Conservation (phyloP, 2,329 filamentous ascomycete species). For the Cryphonectria parasitica region DNA sequence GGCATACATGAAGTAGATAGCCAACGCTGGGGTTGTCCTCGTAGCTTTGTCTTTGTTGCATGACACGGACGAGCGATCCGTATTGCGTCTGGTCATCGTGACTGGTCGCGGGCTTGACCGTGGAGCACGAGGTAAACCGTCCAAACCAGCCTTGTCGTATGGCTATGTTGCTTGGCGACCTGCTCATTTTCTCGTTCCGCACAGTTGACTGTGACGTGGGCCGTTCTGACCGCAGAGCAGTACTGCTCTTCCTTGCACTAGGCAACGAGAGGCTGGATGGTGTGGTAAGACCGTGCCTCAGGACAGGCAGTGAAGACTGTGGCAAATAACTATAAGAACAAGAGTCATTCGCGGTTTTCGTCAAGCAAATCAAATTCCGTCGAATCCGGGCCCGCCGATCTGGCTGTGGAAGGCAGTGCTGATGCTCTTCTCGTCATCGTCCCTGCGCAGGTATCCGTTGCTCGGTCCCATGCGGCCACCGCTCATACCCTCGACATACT, state of each 20-base stretch:
- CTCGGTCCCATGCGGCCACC: constrained; percentile 69
- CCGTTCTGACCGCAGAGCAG: constrained; percentile 6
- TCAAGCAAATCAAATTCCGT: constrained; percentile 44
- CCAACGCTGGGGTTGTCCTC: not conserved
- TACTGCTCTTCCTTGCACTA: constrained; percentile 11
- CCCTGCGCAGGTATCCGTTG: constrained; percentile 72
- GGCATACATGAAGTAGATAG: not conserved
- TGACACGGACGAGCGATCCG: not conserved
- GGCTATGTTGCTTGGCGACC: not conserved
- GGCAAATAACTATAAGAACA: constrained; percentile 17
- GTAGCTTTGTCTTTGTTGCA: not conserved
- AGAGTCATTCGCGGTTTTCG: constrained; percentile 17
- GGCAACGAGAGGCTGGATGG: constrained; percentile 20
- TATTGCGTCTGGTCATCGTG: constrained; percentile 10
- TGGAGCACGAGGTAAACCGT: not conserved
- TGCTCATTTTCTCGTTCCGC: constrained; percentile 12
- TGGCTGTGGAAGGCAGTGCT: constrained; percentile 97
- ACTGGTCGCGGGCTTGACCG: not conserved
- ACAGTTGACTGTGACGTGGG: constrained; percentile 13
- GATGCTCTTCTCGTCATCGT: constrained; percentile 95
- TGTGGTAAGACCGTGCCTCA: constrained; percentile 7
- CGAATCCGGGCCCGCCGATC: constrained; percentile 66
- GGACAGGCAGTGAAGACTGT: constrained; percentile 12
- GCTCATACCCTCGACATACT: constrained; percentile 78
- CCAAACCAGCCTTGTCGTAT: not conserved